Evolutionary conservation across 2,329 filamentous ascomycete species (phyloP).

Genomic region (Myriosclerotinia scirpicola): DNA sequence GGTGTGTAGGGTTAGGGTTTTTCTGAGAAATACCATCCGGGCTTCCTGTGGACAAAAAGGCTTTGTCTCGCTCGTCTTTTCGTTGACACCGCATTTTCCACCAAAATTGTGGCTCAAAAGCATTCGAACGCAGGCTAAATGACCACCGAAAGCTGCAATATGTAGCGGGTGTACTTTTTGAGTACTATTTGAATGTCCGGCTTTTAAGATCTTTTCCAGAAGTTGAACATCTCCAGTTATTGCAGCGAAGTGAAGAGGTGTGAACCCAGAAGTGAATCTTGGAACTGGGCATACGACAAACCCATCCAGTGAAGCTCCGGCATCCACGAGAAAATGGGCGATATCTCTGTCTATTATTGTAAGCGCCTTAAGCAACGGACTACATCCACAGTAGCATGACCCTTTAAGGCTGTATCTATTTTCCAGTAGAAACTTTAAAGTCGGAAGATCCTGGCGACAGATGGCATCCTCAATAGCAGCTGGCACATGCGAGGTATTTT

Average conservation of each 20-base stretch:
- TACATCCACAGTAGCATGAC: neutral
- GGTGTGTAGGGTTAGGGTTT: neutral
- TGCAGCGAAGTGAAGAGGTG: neutral
- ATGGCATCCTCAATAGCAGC: neutral
- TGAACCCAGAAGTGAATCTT: neutral
- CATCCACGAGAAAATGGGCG: neutral
- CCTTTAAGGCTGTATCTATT: neutral
- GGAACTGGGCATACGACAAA: neutral
- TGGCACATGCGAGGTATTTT: neutral
- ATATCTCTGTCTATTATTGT: too few relatives aligned
- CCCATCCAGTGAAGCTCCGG: neutral
- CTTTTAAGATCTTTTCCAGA: neutral
- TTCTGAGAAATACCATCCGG: neutral
- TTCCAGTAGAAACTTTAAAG: neutral
- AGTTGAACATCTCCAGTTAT: neutral
- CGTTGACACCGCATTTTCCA: neutral
- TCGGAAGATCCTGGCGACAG: neutral
- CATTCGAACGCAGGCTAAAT: neutral
- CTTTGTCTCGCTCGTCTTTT: neutral
- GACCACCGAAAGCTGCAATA: neutral
- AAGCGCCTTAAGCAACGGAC: conserved; percentile 5
- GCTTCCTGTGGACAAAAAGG: neutral
- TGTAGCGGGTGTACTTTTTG: neutral
- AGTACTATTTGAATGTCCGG: neutral
- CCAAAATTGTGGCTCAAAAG: neutral